phyloP scores from a whole-genome alignment of 441 rosid genomes.

The Cnidoscolus chayamansa region DNA sequence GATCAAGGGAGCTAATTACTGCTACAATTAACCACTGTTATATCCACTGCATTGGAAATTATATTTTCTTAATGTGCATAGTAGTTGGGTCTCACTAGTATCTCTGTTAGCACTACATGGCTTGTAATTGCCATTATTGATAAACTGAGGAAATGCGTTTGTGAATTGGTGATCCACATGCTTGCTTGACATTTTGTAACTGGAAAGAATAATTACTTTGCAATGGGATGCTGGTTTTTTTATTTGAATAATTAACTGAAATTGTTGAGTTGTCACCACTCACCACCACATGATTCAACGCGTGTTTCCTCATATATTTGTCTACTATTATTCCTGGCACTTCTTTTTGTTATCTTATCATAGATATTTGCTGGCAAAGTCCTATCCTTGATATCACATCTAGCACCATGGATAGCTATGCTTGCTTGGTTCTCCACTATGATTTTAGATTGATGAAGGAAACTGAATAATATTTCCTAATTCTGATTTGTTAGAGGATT shows the following conservation, averaged over 20 bases:
- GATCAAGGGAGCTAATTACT: neutral
- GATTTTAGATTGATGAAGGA: neutral
- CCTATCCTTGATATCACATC: neutral
- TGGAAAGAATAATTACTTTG: neutral
- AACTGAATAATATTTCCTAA: too few species aligned
- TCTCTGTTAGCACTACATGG: neutral
- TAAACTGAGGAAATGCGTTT: neutral
- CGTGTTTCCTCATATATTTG: neutral
- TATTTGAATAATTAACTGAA: neutral
- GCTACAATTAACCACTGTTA: neutral
- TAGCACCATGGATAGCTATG: neutral
- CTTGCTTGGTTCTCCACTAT: neutral
- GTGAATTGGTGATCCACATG: neutral
- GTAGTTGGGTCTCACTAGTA: neutral
- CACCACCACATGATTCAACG: neutral
- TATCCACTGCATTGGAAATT: neutral
- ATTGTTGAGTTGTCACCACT: neutral
- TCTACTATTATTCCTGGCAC: neutral
- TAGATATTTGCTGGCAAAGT: neutral
- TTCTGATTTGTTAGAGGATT: constrained; percentile 1
- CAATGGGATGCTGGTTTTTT: neutral
- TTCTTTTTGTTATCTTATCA: neutral
- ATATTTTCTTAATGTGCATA: neutral
- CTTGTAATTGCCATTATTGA: neutral
- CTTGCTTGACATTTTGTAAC: neutral